Evolutionary conservation across 2,329 filamentous ascomycete genomes (phyloP).

Genomic region (Zelopaecilomyces penicillatus): DNA sequence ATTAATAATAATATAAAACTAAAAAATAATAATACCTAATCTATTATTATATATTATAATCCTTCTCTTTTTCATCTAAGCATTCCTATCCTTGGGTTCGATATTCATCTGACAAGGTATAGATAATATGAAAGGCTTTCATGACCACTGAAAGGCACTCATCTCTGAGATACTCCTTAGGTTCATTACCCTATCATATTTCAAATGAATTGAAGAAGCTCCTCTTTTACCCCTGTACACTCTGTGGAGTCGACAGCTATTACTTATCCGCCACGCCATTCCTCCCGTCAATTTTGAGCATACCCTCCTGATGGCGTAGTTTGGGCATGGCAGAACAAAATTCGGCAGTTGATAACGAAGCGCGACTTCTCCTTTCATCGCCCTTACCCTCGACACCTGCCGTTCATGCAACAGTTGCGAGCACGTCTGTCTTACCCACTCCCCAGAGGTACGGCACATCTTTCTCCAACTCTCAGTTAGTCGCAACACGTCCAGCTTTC

Average conservation of each 20-base stretch:
- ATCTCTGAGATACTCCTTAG: too few species aligned
- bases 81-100: too few species aligned
- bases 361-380: conserved; percentile 39
- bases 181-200: too few species aligned
- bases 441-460: conserved; percentile 18
- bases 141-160: too few species aligned
- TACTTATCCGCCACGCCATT: too few species aligned
- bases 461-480: too few species aligned
- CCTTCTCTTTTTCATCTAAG: too few species aligned
- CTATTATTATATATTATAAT: neutral
- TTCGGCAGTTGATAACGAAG: conserved; percentile 46
- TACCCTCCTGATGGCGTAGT: conserved; percentile 56
- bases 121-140: too few species aligned
- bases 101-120: too few species aligned
- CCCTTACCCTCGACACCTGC: conserved; percentile 20
- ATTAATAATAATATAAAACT: neutral
- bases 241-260: too few species aligned
- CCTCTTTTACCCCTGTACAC: too few species aligned
- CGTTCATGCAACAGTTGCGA: conserved; percentile 8
- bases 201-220: too few species aligned
- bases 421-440: conserved; percentile 14
- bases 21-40: neutral
- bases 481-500: neutral
- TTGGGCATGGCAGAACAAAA: conserved; percentile 57
- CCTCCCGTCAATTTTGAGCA: conserved; percentile 19